Conservation (phyloP, 176 grass and related monocot genomes). For the Rhynchospora tenuis region DNA sequence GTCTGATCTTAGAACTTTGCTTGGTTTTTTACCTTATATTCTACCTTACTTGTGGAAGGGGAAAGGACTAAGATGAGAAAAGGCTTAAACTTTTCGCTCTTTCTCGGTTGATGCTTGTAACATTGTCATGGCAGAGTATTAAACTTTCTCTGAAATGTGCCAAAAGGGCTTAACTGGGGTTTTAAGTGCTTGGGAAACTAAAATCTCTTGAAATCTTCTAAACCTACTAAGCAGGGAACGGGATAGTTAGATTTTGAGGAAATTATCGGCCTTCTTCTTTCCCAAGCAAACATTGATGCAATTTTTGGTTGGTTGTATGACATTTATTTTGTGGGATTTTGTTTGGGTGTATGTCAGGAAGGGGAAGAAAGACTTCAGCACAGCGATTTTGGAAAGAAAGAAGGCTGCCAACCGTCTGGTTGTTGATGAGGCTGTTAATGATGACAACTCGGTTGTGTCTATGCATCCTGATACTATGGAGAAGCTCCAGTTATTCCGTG, state of each 20-base stretch:
- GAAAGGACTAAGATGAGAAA: neutral
- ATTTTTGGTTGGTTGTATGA: neutral
- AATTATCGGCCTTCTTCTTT: neutral
- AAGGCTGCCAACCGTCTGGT: conserved; percentile 56
- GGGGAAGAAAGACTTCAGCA: conserved; percentile 78
- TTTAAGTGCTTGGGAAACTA: neutral
- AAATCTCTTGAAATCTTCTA: neutral
- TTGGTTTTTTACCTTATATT: conserved; percentile 24
- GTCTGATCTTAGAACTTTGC: conserved; percentile 26
- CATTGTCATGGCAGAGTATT: neutral
- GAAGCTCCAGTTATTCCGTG: conserved; percentile 65
- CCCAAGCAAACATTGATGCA: neutral
- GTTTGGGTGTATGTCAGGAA: conserved; percentile 34
- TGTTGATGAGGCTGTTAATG: conserved; percentile 67
- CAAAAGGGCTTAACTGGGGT: neutral
- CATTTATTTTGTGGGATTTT: neutral
- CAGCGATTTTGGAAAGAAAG: conserved; percentile 64
- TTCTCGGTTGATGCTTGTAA: neutral
- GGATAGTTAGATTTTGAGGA: neutral
- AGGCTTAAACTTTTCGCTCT: neutral
- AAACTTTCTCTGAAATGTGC: neutral
- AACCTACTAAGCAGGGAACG: neutral
- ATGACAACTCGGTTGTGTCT: conserved; percentile 65
- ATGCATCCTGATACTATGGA: conserved; percentile 72
- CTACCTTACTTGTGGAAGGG: conserved; percentile 15